A percentile compares a stretch with the other conserved stretches of the same genome.
These are phyloP conservation scores for Erodium moschatum DNA, from an alignment of 441 rosid species.

Conservation along the genomic window DNA sequence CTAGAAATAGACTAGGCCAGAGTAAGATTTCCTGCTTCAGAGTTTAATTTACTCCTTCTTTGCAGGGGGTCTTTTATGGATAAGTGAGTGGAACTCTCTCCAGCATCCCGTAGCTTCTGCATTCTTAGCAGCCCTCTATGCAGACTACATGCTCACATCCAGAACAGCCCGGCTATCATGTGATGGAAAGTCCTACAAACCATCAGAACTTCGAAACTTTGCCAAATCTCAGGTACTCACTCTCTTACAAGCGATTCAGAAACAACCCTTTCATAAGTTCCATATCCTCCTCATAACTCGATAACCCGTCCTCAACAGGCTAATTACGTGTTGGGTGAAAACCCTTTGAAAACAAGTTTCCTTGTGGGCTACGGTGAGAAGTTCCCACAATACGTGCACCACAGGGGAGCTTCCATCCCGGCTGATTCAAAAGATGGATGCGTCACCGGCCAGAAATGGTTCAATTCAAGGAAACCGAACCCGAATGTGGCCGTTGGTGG, in stretches of 20 bases:
- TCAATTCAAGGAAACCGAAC: constrained; percentile 50
- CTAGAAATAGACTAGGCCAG: too few relatives aligned
- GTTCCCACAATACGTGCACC: constrained; percentile 75
- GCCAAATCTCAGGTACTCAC: constrained; percentile 73
- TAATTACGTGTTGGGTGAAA: constrained; percentile 78
- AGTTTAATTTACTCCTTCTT: too few relatives aligned
- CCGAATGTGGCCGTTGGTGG: constrained; percentile 79
- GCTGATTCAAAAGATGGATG: constrained; percentile 60
- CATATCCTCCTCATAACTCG: too few relatives aligned
- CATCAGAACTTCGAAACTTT: constrained; percentile 76
- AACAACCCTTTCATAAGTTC: not conserved
- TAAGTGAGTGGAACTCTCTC: constrained; percentile 73
- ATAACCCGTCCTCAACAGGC: constrained; percentile 36
- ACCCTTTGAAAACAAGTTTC: constrained; percentile 68
- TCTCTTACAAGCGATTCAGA: not conserved
- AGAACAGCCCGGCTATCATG: constrained; percentile 56
- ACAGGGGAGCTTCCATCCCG: constrained; percentile 95
- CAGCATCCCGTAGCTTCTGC: constrained; percentile 92
- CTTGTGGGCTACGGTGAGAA: constrained; percentile 90
- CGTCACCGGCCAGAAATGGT: constrained; percentile 68
- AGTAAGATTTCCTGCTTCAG: too few relatives aligned
- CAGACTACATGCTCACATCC: constrained; percentile 89
- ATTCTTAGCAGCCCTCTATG: constrained; percentile 77
- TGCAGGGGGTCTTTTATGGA: constrained; percentile 87
- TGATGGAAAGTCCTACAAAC: constrained; percentile 47